phyloP scores from a whole-genome alignment of 805 yeast species.

The Ogataea pini region DNA sequence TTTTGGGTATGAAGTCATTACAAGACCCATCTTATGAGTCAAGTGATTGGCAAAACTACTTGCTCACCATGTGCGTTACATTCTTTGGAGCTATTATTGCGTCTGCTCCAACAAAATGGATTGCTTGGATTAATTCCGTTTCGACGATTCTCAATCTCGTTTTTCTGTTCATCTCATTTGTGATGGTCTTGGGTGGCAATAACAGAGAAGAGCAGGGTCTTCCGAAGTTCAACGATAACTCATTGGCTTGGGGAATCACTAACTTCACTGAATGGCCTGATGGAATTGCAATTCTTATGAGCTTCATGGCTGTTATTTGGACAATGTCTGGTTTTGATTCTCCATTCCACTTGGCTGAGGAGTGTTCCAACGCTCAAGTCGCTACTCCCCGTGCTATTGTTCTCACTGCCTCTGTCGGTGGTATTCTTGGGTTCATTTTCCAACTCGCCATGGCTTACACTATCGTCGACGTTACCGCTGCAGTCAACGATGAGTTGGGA shows the following conservation, averaged over 20 bases:
- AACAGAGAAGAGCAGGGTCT: constrained; percentile 37
- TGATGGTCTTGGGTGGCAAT: constrained; percentile 53
- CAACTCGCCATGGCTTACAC: constrained; percentile 64
- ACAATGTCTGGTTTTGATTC: constrained; percentile 75
- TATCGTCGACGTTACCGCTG: constrained; percentile 46
- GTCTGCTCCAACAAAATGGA: constrained; percentile 53
- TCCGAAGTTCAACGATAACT: constrained; percentile 49
- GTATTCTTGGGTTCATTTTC: constrained; percentile 54
- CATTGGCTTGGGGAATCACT: constrained; percentile 51
- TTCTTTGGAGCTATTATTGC: constrained; percentile 48
- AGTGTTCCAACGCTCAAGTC: constrained; percentile 58
- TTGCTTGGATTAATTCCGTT: constrained; percentile 51
- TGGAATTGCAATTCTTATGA: constrained; percentile 57
- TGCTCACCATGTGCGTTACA: constrained; percentile 51
- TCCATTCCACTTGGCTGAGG: constrained; percentile 72
- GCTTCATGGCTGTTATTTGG: constrained; percentile 61
- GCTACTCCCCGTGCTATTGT: constrained; percentile 70
- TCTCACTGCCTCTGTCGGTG: constrained; percentile 55
- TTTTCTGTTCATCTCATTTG: constrained; percentile 51
- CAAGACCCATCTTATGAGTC: constrained; percentile 42
- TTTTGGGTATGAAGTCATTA: constrained; percentile 49
- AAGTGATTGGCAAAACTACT: constrained; percentile 49
- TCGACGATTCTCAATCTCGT: constrained; percentile 51
- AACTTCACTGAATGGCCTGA: constrained; percentile 62
- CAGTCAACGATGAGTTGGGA: constrained; percentile 51